Evolutionary conservation across 2,329 filamentous ascomycete genomes (phyloP), one percentile per base, ranked within the genome.

Genomic region (Venturia asperata): DNA sequence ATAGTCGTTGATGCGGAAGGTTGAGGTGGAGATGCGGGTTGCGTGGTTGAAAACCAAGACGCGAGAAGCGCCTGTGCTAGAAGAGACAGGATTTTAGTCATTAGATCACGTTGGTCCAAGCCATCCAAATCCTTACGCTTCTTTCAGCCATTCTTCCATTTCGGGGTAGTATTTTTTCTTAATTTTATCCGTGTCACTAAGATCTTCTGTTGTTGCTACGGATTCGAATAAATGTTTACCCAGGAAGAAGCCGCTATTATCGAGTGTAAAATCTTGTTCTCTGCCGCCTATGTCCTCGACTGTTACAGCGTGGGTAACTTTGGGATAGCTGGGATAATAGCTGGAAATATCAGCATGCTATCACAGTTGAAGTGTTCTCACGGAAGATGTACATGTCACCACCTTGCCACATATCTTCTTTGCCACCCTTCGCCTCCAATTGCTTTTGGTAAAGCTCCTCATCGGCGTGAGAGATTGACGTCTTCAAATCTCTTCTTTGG

Each of bases 381-480:
- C 10, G 19, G 6, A n/a, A 30, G 41, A 65, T 47, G 11, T 34
- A 66, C 65, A 65, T 47, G 37, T 66, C 65, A 17, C 65, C 65
- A n/a, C 65, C 65, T 37, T 66, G 62, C 65, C 62, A 66, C 62
- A 66, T 60, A 45, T 66, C 65, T 41, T 61, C 62, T 49, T 66
- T 65, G 7, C 65, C 65, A 10, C 65, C 65, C 21, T 64, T 65
- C 1, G 60, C 37, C 11, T 49, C 43, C 30, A 66, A 34, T 17
- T 65, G 34, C n/a, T 64, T 58, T 21, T 47, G 30, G 41, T 66
- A 64, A 10, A 43, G 21, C 19, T 66, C 62, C 27, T 66, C 61
- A 60, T 66, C 47, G 37, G 65, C 62, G 42, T 65, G 49, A 1
- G 21, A 41, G 4, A 66, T 52, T 15, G 62, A 21, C 19, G 62